Conservation (phyloP, 2,329 filamentous ascomycete species). For the Microcera coccophila region DNA sequence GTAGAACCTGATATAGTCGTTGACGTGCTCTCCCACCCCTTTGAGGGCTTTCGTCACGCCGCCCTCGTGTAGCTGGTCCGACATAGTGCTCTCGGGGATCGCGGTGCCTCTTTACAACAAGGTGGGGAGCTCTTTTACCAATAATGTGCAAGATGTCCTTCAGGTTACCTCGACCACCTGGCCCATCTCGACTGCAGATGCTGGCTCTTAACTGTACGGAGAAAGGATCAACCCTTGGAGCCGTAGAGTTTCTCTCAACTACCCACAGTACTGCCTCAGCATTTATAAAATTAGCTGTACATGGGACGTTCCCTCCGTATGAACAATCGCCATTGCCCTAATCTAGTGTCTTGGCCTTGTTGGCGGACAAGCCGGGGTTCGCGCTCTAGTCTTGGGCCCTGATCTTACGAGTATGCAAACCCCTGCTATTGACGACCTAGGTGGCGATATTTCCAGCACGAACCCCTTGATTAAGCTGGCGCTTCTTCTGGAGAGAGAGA, state of each 20-base stretch:
- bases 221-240: not conserved
- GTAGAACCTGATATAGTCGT: no score
- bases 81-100: no score
- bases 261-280: not conserved
- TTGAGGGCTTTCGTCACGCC: no score
- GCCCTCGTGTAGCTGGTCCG: no score
- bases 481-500: no score
- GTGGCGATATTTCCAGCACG: not conserved
- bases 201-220: conserved; percentile 1
- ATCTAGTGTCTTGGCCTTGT: not conserved
- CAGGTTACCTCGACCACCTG: conserved; percentile 5
- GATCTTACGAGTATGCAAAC: not conserved
- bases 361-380: not conserved
- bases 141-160: not conserved
- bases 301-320: not conserved
- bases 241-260: conserved; percentile 3
- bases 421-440: not conserved
- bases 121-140: not conserved
- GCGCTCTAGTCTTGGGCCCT: not conserved
- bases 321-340: not conserved
- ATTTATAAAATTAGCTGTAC: not conserved
- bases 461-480: no score
- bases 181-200: conserved; percentile 6
- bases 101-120: not conserved
- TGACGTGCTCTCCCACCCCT: no score